Base-by-base conservation (phyloP, 345 rosid species). In the Heritiera fomes region DNA sequence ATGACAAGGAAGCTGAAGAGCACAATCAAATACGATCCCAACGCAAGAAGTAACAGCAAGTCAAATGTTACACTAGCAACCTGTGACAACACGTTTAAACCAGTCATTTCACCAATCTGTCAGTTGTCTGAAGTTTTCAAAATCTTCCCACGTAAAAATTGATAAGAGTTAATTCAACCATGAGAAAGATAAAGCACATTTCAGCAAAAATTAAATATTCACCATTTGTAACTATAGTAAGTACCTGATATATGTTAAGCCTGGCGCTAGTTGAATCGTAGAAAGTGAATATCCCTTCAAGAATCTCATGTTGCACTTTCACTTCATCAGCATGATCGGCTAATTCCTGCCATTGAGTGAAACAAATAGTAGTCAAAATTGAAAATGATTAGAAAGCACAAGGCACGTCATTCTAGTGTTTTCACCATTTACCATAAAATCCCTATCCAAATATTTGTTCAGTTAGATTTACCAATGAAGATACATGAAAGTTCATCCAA, bases 51-150 rank as follows among this genome's bases (percentile, higher is more conserved):
- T 86, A 94, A 82, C 79, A 96, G 87, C 88, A 96, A 88, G 89
- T 96, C 98, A 40, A 94, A 96, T 9, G 99, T 96, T 81, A 96
- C 99, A 75, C 99, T 96, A 63, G 99, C 98, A 82, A 96, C 99
- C 99, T 96, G 95, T 79, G 77, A 78, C 63, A 80, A 49, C n/a
- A 58, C 47, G 68, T 80, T 66, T 43, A 12, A 69, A 67, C 38
- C 38, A 18, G 76, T 80, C 73, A 75, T 15, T 38, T 23, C 28
- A 62, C 66, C n/a, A 5, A 8, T 40, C 38, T 34, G 38, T 34
- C 38, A 34, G 38, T 34, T 2, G 38, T 34, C 2, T 34, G 38
- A 34, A 3, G 38, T 34, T 30, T 32, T 62, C 14, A 62, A 3
- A 34, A 64, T 64, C 23, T 55, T 55, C 60, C 41, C 68, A 11